Conservation (phyloP, 768 basidiomycete species). For the Lepiota brunneoincarnata region DNA sequence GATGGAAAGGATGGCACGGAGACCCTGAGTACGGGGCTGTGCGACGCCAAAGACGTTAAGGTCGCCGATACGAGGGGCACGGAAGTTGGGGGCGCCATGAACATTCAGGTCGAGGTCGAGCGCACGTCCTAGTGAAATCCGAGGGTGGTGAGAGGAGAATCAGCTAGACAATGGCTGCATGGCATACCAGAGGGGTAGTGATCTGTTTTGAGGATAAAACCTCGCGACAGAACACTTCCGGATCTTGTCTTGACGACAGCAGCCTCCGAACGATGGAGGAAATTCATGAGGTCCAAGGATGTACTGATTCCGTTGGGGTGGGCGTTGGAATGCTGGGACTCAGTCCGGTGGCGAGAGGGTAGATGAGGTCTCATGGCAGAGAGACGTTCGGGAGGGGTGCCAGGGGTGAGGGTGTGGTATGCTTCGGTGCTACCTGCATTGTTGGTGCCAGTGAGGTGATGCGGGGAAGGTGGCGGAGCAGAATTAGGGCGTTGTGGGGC, state of each 20-base stretch:
- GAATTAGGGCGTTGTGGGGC: not conserved
- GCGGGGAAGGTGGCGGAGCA: not conserved
- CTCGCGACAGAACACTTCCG: constrained; percentile 82
- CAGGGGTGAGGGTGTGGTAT: not conserved
- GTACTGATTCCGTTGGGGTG: constrained; percentile 1
- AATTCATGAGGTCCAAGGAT: constrained; percentile 59
- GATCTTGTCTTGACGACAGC: constrained; percentile 80
- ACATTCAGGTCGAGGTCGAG: constrained; percentile 89
- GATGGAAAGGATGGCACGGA: constrained; percentile 85
- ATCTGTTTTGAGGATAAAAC: constrained; percentile 95
- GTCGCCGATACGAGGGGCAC: constrained; percentile 72
- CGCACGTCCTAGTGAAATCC: constrained; percentile 62
- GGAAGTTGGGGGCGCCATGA: constrained; percentile 94
- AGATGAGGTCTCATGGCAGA: not conserved
- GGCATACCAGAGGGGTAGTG: constrained; percentile 71
- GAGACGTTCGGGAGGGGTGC: not conserved
- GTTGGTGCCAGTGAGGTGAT: not conserved
- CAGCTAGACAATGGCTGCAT: constrained; percentile 1
- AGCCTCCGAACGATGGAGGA: constrained; percentile 62
- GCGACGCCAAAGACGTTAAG: constrained; percentile 95
- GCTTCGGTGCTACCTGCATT: not conserved
- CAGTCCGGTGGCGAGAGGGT: not conserved
- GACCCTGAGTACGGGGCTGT: constrained; percentile 89
- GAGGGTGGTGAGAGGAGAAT: not conserved
- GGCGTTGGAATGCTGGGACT: not conserved